These are phyloP conservation scores for Leccinum subgranulosum DNA, from an alignment of 768 basidiomycete species.

Conservation along the genomic window DNA sequence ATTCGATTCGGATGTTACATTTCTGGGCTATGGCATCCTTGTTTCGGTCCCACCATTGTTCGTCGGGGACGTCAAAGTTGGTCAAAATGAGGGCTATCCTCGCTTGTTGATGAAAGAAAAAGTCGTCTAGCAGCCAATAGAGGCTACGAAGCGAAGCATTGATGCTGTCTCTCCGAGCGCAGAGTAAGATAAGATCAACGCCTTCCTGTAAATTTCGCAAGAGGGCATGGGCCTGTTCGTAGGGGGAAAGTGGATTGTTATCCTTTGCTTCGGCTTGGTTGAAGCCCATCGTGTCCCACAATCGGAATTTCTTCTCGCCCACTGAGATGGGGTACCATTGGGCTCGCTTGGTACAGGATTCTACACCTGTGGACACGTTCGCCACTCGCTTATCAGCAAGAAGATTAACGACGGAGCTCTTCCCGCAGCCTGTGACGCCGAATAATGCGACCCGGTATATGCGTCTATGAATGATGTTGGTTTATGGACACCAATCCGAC, in stretches of 20 bases:
- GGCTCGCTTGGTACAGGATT: constrained; percentile 34
- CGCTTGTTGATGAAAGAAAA: constrained; percentile 36
- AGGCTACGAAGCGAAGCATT: constrained; percentile 34
- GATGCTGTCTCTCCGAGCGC: constrained; percentile 38
- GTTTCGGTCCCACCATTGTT: constrained; percentile 40
- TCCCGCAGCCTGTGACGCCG: constrained; percentile 29
- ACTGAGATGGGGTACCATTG: constrained; percentile 20
- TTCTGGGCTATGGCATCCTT: constrained; percentile 15
- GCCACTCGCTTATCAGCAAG: constrained; percentile 28
- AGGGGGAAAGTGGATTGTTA: constrained; percentile 19
- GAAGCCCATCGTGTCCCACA: constrained; percentile 37
- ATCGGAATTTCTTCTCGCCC: constrained; percentile 18
- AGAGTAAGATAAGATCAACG: constrained; percentile 39
- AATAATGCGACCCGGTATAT: constrained; percentile 25
- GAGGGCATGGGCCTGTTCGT: constrained; percentile 32
- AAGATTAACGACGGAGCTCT: constrained; percentile 31
- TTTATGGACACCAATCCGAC: background rate
- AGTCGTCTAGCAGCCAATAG: constrained; percentile 35
- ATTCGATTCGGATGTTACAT: constrained; percentile 11
- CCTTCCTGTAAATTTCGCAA: constrained; percentile 33
- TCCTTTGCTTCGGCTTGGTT: constrained; percentile 21
- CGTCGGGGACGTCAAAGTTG: constrained; percentile 33
- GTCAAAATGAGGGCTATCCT: constrained; percentile 39
- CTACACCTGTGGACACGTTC: constrained; percentile 25
- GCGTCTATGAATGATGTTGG: constrained; percentile 14